These are phyloP conservation scores for Cladosporium sp. DNA, from an alignment of 2,329 filamentous ascomycete genomes.

Conservation along the genomic window DNA sequence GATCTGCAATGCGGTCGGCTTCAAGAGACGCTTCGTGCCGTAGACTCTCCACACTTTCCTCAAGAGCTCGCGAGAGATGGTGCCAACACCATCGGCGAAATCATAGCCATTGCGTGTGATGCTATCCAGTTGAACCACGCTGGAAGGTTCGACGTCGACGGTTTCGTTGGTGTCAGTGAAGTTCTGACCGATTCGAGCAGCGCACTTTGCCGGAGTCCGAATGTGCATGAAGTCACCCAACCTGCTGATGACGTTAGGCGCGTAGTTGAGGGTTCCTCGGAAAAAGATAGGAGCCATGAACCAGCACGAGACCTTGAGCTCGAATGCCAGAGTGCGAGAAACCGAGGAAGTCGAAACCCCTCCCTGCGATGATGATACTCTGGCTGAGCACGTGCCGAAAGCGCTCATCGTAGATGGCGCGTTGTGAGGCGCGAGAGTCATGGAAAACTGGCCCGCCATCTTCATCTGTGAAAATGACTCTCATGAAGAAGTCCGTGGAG, in stretches of 20 bases:
- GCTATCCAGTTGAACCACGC: conserved; percentile 43
- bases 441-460: conserved; percentile 61
- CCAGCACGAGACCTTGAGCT: conserved; percentile 68
- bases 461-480: conserved; percentile 72
- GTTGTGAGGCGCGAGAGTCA: conserved; percentile 48
- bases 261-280: conserved; percentile 29
- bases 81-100: conserved; percentile 69
- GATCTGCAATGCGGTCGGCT: conserved; percentile 69
- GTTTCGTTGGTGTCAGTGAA: conserved; percentile 72
- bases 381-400: conserved; percentile 58
- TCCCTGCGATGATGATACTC: conserved; percentile 61
- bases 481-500: conserved; percentile 60
- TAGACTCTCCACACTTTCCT: conserved; percentile 56
- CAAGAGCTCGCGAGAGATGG: conserved; percentile 60
- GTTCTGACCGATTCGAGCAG: conserved; percentile 58
- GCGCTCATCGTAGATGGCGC: conserved; percentile 51
- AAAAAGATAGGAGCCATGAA: conserved; percentile 46
- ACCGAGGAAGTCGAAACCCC: conserved; percentile 63
- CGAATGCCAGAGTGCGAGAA: conserved; percentile 77
- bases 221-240: conserved; percentile 52
- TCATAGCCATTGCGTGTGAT: conserved; percentile 53
- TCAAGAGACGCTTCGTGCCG: conserved; percentile 40
- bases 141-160: conserved; percentile 44
- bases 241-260: conserved; percentile 39
- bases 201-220: conserved; percentile 53